These are phyloP conservation scores for Trichoderma gracile DNA, from an alignment of 2,329 filamentous ascomycete genomes.

Conservation along the genomic window DNA sequence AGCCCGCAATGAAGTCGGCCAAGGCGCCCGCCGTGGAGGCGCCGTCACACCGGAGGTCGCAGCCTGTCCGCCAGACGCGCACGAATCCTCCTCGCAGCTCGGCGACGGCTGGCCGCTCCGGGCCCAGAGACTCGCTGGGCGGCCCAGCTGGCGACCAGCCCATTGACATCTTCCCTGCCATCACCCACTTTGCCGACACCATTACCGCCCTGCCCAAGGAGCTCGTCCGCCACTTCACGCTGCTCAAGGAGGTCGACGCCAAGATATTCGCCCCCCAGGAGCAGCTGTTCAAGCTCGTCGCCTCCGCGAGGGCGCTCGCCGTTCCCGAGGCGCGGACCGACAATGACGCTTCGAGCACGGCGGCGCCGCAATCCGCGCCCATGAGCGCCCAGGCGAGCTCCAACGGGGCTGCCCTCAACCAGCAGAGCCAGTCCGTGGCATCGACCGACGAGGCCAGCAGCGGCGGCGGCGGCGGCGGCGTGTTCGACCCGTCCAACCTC, in stretches of 20 bases:
- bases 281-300: constrained; percentile 73
- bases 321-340: constrained; percentile 48
- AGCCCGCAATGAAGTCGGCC: constrained; percentile 55
- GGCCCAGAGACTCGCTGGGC: constrained; percentile 49
- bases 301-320: constrained; percentile 58
- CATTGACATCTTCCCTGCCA: constrained; percentile 66
- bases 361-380: constrained; percentile 47
- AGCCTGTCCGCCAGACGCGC: constrained; percentile 65
- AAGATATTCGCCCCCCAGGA: constrained; percentile 91
- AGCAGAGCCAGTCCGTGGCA: constrained; percentile 41
- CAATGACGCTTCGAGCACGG: constrained; percentile 48
- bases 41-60: constrained; percentile 58
- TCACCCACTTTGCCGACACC: constrained; percentile 82
- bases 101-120: constrained; percentile 48
- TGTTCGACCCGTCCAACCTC: constrained; percentile 60
- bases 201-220: constrained; percentile 92
- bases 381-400: constrained; percentile 55
- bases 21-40: constrained; percentile 48
- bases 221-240: constrained; percentile 90
- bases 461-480: constrained; percentile 43
- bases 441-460: constrained; percentile 48
- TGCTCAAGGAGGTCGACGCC: constrained; percentile 96
- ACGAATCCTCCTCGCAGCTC: constrained; percentile 62
- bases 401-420: constrained; percentile 42
- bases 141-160: constrained; percentile 54